These are phyloP conservation scores for Alternaria sp. DNA, from an alignment of 2,329 filamentous ascomycete species.

Conservation along the genomic window DNA sequence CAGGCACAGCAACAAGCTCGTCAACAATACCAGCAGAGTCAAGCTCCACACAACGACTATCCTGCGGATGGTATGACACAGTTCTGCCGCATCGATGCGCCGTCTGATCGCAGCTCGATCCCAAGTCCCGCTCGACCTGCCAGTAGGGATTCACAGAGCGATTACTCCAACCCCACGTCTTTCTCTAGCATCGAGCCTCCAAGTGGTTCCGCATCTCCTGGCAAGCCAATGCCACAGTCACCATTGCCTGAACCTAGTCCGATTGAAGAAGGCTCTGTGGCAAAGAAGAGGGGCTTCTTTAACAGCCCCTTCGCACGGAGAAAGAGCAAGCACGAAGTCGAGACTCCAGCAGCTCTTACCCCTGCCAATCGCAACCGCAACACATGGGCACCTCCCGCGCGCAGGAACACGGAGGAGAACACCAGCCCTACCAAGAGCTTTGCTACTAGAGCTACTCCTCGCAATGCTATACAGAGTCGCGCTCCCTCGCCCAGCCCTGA, in stretches of 20 bases:
- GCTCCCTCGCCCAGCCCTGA: conserved; percentile 61
- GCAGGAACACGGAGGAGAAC: conserved; percentile 49
- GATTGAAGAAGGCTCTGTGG: conserved; percentile 57
- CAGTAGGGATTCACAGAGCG: conserved; percentile 87
- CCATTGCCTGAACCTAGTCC: conserved; percentile 31
- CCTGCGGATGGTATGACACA: conserved; percentile 97
- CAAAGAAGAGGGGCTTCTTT: conserved; percentile 85
- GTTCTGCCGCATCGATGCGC: conserved; percentile 80
- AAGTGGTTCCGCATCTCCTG: conserved; percentile 75
- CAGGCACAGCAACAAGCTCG: conserved; percentile 47
- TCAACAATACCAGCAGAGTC: conserved; percentile 53
- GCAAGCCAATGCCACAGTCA: conserved; percentile 59
- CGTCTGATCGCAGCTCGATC: conserved; percentile 72
- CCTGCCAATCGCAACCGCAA: conserved; percentile 54
- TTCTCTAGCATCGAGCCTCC: conserved; percentile 83
- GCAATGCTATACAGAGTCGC: conserved; percentile 36
- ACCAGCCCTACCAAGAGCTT: conserved; percentile 53
- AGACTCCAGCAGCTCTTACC: conserved; percentile 50
- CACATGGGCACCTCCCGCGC: conserved; percentile 59
- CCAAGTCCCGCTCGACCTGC: conserved; percentile 75
- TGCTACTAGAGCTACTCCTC: conserved; percentile 29
- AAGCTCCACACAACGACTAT: conserved; percentile 91
- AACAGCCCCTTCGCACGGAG: conserved; percentile 86
- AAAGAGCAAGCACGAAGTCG: conserved; percentile 84
- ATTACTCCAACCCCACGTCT: conserved; percentile 87